phyloP scores from a whole-genome alignment of 768 basidiomycete genomes.

The Amanita molliuscula region DNA sequence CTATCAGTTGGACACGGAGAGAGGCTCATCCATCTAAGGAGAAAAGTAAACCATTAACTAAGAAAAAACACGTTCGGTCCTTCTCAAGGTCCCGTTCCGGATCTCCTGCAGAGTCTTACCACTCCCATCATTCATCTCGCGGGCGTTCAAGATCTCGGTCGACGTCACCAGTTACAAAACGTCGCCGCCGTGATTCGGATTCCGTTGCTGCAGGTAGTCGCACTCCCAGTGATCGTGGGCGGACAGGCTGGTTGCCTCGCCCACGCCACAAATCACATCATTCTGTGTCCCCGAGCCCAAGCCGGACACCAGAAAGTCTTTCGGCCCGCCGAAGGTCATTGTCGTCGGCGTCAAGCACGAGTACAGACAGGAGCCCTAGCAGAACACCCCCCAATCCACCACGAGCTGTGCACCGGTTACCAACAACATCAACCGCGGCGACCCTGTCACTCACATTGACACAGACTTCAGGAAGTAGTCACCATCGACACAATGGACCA shows the following conservation, averaged over 20 bases:
- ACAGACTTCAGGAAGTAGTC: slow-evolving; percentile 19
- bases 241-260: slow-evolving; percentile 22
- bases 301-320: slow-evolving; percentile 26
- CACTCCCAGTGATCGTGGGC: slow-evolving; percentile 37
- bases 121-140: slow-evolving; percentile 52
- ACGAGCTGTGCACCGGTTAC: slow-evolving; percentile 55
- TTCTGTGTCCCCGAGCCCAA: slow-evolving; percentile 33
- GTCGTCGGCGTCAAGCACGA: slow-evolving; percentile 46
- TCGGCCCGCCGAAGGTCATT: slow-evolving; percentile 33
- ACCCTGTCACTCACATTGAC: slow-evolving; percentile 26
- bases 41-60: slow-evolving; percentile 27
- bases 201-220: slow-evolving; percentile 34
- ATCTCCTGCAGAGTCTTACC: slow-evolving; percentile 56
- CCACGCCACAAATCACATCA: slow-evolving; percentile 13
- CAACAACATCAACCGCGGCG: slow-evolving; percentile 23
- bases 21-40: slow-evolving; percentile 33
- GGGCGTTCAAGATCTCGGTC: slow-evolving; percentile 57
- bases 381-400: slow-evolving; percentile 42
- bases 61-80: slow-evolving; percentile 37
- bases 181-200: slow-evolving; percentile 42
- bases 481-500: slow-evolving; percentile 3
- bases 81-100: slow-evolving; percentile 50
- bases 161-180: slow-evolving; percentile 47
- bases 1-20: slow-evolving; percentile 55
- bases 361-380: slow-evolving; percentile 47